Conservation (phyloP, 208 protist genomes). For the Acanthamoeba polyphaga region DNA sequence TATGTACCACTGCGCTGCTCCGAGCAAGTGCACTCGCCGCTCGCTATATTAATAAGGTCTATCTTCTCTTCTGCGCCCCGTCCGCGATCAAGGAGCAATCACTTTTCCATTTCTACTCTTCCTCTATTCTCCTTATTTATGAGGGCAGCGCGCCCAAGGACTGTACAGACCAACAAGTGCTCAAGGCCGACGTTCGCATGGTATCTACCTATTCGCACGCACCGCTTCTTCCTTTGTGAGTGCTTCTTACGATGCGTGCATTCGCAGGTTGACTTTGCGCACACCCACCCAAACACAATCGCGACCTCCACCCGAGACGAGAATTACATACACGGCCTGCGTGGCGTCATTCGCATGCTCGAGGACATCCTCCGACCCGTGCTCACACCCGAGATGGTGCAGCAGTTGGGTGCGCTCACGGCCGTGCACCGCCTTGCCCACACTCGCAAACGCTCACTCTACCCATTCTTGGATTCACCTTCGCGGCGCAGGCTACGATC, state of each 20-base stretch:
- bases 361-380: slow-evolving; percentile 21
- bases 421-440: not conserved
- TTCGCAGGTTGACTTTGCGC: not conserved
- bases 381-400: not conserved
- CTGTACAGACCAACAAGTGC: slow-evolving; percentile 37
- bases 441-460: not conserved
- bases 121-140: slow-evolving; percentile 64
- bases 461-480: not conserved
- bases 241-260: not conserved
- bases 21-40: not conserved
- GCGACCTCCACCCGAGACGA: not conserved
- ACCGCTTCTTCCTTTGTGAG: not conserved
- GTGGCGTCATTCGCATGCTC: slow-evolving; percentile 9
- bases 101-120: slow-evolving; percentile 38
- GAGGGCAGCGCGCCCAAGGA: slow-evolving; percentile 36
- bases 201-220: not conserved
- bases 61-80: not conserved
- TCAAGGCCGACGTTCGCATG: slow-evolving; percentile 43
- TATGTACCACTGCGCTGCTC: not conserved
- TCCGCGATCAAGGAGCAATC: slow-evolving; percentile 10
- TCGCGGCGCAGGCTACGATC: not conserved
- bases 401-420: not conserved
- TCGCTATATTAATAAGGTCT: too few species aligned
- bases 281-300: slow-evolving; percentile 5
- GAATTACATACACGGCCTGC: slow-evolving; percentile 19